Evolutionary conservation across 331 rosid genomes (phyloP), one percentile per base, ranked within the genome.

Genomic region (Cydonia oblonga): DNA sequence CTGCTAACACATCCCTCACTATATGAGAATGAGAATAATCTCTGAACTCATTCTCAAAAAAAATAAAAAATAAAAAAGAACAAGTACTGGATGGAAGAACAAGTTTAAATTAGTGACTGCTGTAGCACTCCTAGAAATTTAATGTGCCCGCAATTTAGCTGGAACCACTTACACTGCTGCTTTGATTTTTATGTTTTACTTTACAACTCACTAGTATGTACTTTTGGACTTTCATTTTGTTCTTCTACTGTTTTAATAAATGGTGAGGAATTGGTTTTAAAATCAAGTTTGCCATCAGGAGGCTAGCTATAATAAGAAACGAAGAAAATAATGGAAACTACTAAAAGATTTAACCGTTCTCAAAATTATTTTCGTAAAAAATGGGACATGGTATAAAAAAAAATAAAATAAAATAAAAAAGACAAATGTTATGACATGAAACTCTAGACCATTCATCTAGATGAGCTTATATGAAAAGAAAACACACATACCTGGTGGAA

Each of bases 401-500:
- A n/a, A n/a, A n/a, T n/a, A n/a, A n/a, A n/a, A n/a, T n/a, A n/a
- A n/a, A n/a, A n/a, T n/a, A n/a, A n/a, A n/a, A n/a, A n/a, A n/a
- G n/a, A n/a, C n/a, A n/a, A n/a, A n/a, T n/a, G n/a, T n/a, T n/a
- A n/a, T n/a, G n/a, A n/a, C n/a, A n/a, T n/a, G n/a, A n/a, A n/a
- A 79, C 33, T 44, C 23, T 10, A 74, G 26, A 63, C 63, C 44
- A 25, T 58, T 72, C 51, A 69, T 60, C 72, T 38, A 51, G 78
- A 59, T 66, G 6, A 56, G 73, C 23, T 23, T 23, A 56, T 2
- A 61, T 58, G 19, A 60, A 46, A 25, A 67, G 81, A 70, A 76
- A 75, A 72, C 93, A 83, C 79, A 95, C 90, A 78, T 81, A 95
- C 99, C 78, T 84, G 79, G 81, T 95, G 99, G 84, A 95, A 95